Percentiles rank a stretch among this genome's conserved stretches.
Conservation (phyloP, 2,329 filamentous ascomycete genomes). For the Monosporascus sp. region DNA sequence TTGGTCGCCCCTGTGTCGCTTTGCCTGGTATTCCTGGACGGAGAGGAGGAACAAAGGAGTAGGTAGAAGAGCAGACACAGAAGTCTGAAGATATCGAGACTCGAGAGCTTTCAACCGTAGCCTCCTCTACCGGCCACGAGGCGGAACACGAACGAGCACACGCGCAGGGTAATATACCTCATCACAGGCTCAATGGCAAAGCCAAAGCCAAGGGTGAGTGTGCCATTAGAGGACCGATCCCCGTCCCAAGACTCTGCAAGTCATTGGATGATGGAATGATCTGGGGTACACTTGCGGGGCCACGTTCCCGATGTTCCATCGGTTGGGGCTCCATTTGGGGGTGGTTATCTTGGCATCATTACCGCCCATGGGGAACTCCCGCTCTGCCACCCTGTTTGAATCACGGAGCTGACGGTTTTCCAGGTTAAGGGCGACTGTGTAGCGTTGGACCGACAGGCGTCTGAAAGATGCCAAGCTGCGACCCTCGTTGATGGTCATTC, state of each 20-base stretch:
- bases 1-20: too few relatives aligned
- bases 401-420: background rate
- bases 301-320: background rate
- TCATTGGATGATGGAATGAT: slow-evolving; percentile 1
- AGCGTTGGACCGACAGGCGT: too few relatives aligned
- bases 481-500: too few relatives aligned
- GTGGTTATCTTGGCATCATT: background rate
- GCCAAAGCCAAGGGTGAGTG: background rate
- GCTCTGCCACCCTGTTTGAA: too few relatives aligned
- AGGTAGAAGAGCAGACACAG: too few relatives aligned
- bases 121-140: background rate
- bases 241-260: slow-evolving; percentile 1
- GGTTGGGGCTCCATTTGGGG: background rate
- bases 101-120: background rate
- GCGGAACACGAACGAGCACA: background rate
- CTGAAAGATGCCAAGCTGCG: too few relatives aligned
- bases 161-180: slow-evolving; percentile 6
- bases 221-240: background rate
- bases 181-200: background rate
- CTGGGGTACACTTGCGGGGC: background rate
- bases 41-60: too few relatives aligned
- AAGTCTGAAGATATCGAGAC: background rate
- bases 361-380: background rate
- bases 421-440: background rate
- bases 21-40: background rate